These are phyloP conservation scores for Lachnellula occidentalis DNA, from an alignment of 2,329 filamentous ascomycete species.

Conservation along the genomic window DNA sequence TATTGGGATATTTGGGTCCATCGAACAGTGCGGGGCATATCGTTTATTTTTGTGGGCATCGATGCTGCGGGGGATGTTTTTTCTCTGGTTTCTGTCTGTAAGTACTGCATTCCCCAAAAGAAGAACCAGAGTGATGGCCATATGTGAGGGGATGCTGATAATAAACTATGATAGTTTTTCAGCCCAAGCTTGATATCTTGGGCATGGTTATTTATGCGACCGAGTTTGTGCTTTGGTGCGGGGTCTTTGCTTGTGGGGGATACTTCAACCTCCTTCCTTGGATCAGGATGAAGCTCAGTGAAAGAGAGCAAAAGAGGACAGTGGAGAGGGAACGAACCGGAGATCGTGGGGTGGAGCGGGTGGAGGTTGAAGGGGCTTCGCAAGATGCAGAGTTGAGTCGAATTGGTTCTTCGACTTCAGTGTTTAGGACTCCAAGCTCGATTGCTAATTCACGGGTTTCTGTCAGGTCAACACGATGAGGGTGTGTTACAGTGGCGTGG, in stretches of 20 bases:
- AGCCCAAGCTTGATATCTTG: conserved; percentile 51
- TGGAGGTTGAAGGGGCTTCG: conserved; percentile 11
- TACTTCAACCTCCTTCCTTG: conserved; percentile 61
- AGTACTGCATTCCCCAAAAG: conserved; percentile 10
- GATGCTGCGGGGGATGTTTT: conserved; percentile 65
- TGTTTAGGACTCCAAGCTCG: conserved; percentile 52
- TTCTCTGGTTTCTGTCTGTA: conserved; percentile 55
- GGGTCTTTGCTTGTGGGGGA: conserved; percentile 59
- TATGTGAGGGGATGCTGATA: not conserved
- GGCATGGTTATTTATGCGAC: conserved; percentile 63
- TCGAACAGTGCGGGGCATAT: conserved; percentile 63
- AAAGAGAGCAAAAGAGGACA: conserved; percentile 15
- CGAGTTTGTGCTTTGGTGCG: conserved; percentile 61
- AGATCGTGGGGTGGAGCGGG: conserved; percentile 4
- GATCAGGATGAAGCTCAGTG: conserved; percentile 36
- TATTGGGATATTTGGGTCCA: conserved; percentile 65
- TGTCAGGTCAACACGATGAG: not conserved
- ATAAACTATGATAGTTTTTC: conserved; percentile 41
- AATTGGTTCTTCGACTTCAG: conserved; percentile 55
- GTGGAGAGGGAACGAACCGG: not conserved
- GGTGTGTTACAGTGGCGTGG: not conserved
- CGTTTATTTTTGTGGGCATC: conserved; percentile 65
- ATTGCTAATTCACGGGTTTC: conserved; percentile 3
- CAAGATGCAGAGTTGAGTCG: conserved; percentile 39
- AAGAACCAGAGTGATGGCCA: too few relatives aligned